Percentiles rank a stretch among this genome's conserved stretches.
Conservation (phyloP, 2,329 filamentous ascomycete genomes). For the Botryotinia calthae region DNA sequence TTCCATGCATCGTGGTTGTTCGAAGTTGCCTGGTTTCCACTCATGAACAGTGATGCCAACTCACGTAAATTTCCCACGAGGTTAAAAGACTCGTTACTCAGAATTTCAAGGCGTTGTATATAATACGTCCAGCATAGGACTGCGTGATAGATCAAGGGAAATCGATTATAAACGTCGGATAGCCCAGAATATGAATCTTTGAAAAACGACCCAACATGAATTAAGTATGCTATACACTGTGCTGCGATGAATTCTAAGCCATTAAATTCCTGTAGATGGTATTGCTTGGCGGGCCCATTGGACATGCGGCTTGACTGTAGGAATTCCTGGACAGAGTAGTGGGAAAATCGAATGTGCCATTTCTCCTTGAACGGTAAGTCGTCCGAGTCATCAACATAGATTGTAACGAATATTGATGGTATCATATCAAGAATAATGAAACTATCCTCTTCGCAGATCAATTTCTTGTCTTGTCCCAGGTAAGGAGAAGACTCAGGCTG, state of each 20-base stretch:
- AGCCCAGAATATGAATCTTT: not conserved
- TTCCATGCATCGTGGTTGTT: not conserved
- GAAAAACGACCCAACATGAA: not conserved
- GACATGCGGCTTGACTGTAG: not conserved
- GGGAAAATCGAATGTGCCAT: not conserved
- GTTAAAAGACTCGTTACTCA: too few species aligned
- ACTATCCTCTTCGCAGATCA: not conserved
- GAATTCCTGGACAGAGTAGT: not conserved
- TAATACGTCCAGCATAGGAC: not conserved
- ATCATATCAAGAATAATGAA: not conserved
- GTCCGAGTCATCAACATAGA: fast-evolving
- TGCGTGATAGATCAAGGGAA: not conserved
- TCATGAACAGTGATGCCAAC: not conserved
- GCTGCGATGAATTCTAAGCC: not conserved
- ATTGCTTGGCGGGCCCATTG: not conserved
- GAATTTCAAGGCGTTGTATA: not conserved
- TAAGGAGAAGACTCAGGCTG: not conserved
- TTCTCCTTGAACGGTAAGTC: too few species aligned
- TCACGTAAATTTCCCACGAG: not conserved
- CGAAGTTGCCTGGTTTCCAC: too few species aligned
- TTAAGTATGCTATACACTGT: not conserved
- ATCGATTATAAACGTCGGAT: fast-evolving
- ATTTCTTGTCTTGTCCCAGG: not conserved
- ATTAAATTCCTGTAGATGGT: not conserved
- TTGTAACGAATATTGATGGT: not conserved